Percentiles rank a stretch among this genome's conserved stretches.
These are phyloP conservation scores for Penicillium sp. DNA, from an alignment of 2,329 filamentous ascomycete species.

Conservation along the genomic window DNA sequence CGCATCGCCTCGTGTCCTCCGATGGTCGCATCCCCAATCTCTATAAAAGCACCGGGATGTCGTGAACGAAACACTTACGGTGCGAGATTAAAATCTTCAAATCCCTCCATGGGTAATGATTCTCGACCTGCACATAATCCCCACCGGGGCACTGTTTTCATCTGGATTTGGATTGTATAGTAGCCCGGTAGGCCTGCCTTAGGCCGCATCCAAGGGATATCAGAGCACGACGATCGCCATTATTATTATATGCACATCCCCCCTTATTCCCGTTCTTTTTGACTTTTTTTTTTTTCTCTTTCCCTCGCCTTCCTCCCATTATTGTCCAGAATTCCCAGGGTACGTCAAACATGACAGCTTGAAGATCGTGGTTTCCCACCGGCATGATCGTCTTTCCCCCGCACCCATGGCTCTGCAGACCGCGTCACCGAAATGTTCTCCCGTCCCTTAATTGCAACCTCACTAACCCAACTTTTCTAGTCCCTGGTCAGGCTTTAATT, in stretches of 20 bases:
- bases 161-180: neutral
- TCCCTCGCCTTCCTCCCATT: too few species aligned
- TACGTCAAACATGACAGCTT: constrained; percentile 16
- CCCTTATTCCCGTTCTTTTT: neutral
- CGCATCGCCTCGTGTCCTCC: constrained; percentile 32
- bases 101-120: too few species aligned
- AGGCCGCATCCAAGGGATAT: too few species aligned
- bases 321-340: constrained; percentile 12
- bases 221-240: too few species aligned
- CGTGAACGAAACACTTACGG: too few species aligned
- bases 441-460: constrained; percentile 15
- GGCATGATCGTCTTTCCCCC: constrained; percentile 23
- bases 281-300: neutral
- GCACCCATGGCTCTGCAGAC: constrained; percentile 14
- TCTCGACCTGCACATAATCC: too few species aligned
- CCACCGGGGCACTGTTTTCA: neutral
- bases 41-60: neutral
- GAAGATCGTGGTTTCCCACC: constrained; percentile 10
- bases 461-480: constrained; percentile 12
- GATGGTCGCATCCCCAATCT: constrained; percentile 31
- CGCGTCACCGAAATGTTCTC: constrained; percentile 20
- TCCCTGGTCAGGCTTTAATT: constrained; percentile 3
- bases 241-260: neutral
- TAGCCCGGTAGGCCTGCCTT: too few species aligned
- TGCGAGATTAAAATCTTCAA: too few species aligned